Percentiles rank a stretch among this genome's conserved stretches.
Evolutionary conservation across 805 yeast species (phyloP).

Genomic region (Cyberlindnera amylophila): DNA sequence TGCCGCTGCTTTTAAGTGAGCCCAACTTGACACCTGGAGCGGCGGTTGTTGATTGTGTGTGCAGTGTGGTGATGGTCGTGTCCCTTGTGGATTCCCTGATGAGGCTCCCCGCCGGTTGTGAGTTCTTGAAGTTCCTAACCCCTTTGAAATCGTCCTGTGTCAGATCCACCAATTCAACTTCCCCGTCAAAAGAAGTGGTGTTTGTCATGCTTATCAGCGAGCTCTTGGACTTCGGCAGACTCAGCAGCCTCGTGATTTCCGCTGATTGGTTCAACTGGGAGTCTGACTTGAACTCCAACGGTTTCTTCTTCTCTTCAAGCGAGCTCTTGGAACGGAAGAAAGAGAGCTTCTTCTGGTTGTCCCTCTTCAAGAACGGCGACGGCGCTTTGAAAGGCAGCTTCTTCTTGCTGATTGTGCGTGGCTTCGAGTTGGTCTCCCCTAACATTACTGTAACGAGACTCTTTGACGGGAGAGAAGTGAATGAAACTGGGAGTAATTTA

Average conservation of each 20-base stretch:
- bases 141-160: constrained; percentile 3
- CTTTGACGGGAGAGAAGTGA: constrained; percentile 2
- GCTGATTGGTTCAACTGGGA: constrained; percentile 4
- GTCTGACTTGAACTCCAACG: constrained; percentile 7
- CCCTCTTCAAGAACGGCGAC: constrained; percentile 18
- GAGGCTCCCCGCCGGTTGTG: constrained; percentile 8
- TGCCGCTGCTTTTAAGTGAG: neutral
- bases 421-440: constrained; percentile 1
- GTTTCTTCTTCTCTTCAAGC: constrained; percentile 10
- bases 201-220: constrained; percentile 3
- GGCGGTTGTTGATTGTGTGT: neutral
- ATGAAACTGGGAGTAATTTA: too few species aligned
- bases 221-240: constrained; percentile 4
- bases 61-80: neutral
- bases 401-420: constrained; percentile 8
- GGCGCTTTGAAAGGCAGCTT: constrained; percentile 21
- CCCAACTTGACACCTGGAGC: neutral
- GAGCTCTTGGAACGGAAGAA: constrained; percentile 15
- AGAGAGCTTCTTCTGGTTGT: constrained; percentile 10
- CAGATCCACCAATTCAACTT: constrained; percentile 4
- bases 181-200: constrained; percentile 4
- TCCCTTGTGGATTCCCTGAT: constrained; percentile 1
- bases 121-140: constrained; percentile 13
- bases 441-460: too few species aligned
- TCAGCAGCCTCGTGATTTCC: neutral